Base-by-base conservation (phyloP, 768 basidiomycete species). In the Wakefieldia striispora region DNA sequence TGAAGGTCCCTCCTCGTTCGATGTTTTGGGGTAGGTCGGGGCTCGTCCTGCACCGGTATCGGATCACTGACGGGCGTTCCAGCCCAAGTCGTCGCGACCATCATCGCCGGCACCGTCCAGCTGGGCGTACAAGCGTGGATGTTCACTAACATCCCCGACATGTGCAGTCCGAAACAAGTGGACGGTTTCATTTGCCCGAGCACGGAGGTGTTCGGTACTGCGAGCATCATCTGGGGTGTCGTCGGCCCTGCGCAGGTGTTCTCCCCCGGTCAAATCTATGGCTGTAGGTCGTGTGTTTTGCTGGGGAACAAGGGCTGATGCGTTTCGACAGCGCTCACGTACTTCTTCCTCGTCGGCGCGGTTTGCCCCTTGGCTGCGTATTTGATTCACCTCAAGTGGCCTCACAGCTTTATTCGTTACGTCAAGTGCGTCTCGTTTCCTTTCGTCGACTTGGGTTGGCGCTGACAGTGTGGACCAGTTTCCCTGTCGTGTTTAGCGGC, bases 341-440 rank as follows among this genome's bases (percentile, higher is more conserved):
- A 82, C 64, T 91, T 88, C 72, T 93, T 93, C 86, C 77, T 90
- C 49, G 61, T 86, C 48, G 91, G 91, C 16, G 77, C 82, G 42
- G 10, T 83, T 43, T 75, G 78, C 44, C 90, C 90, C 0, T 26
- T 77, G 48, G 45, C 78, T 40, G 73, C 77, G 34, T 90, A 77
- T 60, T 52, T 82, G 52, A 58, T 84, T 49, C 70, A 75, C 44
- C 67, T 74, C 59, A 78, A 73, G 59, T 92, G 76, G 72, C 86
- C 88, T 19, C 79, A 84, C 49, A 74, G 76, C 60, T 78, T 74
- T 58, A 58, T 82, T 42, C 78, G 79, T 54, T 83, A 81, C 61
- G 61, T 87, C 74, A 86, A 86, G 79, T 83, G 59, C 53, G 79
- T 72, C 10, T 19, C 48, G 19, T 8, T 26, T 8, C 1, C 27